These are phyloP conservation scores for Penicillium arizonense DNA, from an alignment of 495 filamentous ascomycete species.

Conservation along the genomic window DNA sequence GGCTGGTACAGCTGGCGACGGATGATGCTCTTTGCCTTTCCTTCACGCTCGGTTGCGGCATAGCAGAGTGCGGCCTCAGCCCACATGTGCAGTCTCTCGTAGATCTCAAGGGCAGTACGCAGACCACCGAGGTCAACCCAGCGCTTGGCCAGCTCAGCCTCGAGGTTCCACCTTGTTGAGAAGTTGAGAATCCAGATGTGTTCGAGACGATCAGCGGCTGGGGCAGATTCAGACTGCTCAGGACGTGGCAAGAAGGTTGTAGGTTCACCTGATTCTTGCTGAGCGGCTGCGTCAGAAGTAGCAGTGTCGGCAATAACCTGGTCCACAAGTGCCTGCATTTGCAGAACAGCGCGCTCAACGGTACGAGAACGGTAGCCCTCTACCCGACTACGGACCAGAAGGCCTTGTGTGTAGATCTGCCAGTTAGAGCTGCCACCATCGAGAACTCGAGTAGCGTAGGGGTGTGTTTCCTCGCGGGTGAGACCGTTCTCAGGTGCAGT, in stretches of 20 bases:
- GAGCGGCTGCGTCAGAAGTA: slow-evolving; percentile 31
- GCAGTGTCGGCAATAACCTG: slow-evolving; percentile 91
- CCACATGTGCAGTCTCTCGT: slow-evolving; percentile 92
- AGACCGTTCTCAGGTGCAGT: slow-evolving; percentile 78
- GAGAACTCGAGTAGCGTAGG: slow-evolving; percentile 86
- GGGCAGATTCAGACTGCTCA: slow-evolving; percentile 73
- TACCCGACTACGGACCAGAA: slow-evolving; percentile 83
- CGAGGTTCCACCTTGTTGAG: slow-evolving; percentile 88
- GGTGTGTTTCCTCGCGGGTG: slow-evolving; percentile 87
- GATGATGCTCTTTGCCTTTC: slow-evolving; percentile 73
- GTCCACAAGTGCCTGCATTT: slow-evolving; percentile 94
- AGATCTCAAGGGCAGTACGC: slow-evolving; percentile 90
- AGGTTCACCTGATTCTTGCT: slow-evolving; percentile 27
- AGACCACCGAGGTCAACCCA: slow-evolving; percentile 88
- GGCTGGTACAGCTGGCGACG: slow-evolving; percentile 74
- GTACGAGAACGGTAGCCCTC: slow-evolving; percentile 84
- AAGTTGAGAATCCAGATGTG: slow-evolving; percentile 82
- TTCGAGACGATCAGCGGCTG: slow-evolving; percentile 68
- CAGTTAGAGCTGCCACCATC: slow-evolving; percentile 90
- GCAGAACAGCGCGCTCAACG: slow-evolving; percentile 82
- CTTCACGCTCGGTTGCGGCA: slow-evolving; percentile 76
- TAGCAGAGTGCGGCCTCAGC: slow-evolving; percentile 92
- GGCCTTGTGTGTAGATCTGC: slow-evolving; percentile 94
- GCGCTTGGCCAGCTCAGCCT: slow-evolving; percentile 85
- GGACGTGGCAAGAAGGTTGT: slow-evolving; percentile 83